Evolutionary conservation across 148 eudicot species (phyloP).

Genomic region (Silene latifolia): DNA sequence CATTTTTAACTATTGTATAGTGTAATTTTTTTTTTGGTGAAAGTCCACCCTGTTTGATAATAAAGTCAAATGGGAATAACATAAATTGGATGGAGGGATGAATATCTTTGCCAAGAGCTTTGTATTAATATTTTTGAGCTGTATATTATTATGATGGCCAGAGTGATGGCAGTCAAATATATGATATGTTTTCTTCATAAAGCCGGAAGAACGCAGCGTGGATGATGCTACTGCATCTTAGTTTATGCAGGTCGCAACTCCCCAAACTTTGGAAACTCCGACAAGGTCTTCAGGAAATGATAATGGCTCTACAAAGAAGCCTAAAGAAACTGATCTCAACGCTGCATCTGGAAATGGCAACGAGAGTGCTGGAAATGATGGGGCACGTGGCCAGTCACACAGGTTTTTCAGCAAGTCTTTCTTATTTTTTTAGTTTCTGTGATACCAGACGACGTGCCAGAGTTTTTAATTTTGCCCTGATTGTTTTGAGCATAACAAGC

Average conservation of each 20-base stretch:
- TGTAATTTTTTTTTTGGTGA: too few species aligned
- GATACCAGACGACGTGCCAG: too few species aligned
- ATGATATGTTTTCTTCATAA: slow-evolving; percentile 8
- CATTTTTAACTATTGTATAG: too few species aligned
- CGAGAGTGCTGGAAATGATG: slow-evolving; percentile 40
- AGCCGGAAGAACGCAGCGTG: slow-evolving; percentile 11
- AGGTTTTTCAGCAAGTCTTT: slow-evolving; percentile 31
- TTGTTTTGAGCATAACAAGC: too few species aligned
- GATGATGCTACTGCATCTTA: slow-evolving; percentile 24
- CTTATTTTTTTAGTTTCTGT: not conserved
- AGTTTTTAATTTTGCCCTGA: too few species aligned
- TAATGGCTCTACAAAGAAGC: slow-evolving; percentile 37
- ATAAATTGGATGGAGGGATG: too few species aligned
- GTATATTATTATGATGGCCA: not conserved
- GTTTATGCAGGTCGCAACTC: slow-evolving; percentile 47
- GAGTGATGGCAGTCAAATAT: not conserved
- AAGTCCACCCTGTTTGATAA: too few species aligned
- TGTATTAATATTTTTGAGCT: not conserved
- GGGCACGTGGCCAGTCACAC: slow-evolving; percentile 33
- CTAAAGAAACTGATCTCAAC: slow-evolving; percentile 35
- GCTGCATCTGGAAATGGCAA: slow-evolving; percentile 33
- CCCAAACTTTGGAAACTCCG: slow-evolving; percentile 37
- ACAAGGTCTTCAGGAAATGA: slow-evolving; percentile 38
- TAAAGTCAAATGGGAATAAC: too few species aligned
- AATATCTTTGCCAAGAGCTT: not conserved